Evolutionary conservation across 1,284 basidiomycete species (phyloP).

Genomic region (Anthracocystis walkeri): DNA sequence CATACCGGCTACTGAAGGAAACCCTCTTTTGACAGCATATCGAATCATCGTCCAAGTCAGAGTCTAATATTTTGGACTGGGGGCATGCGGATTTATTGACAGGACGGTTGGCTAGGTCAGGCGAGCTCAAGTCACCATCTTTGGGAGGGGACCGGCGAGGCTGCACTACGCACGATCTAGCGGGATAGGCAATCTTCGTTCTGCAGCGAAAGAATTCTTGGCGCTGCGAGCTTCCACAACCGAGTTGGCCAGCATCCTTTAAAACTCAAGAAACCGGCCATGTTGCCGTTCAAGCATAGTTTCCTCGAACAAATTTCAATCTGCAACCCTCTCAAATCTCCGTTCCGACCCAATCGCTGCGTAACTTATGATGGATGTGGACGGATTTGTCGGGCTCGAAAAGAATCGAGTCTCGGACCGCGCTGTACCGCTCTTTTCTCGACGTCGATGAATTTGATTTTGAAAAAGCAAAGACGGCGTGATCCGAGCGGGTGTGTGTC

Average conservation of each 20-base stretch:
- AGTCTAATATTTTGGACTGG: no score
- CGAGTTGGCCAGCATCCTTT: not conserved
- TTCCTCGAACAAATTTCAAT: not conserved
- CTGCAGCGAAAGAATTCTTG: not conserved
- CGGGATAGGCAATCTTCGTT: not conserved
- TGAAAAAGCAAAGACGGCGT: not conserved
- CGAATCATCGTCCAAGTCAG: no score
- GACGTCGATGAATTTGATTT: not conserved
- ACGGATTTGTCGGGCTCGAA: conserved; percentile 1
- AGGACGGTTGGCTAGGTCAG: no score
- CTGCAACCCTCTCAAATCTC: not conserved
- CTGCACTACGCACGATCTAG: no score
- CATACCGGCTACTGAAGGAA: no score
- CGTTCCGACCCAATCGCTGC: not conserved
- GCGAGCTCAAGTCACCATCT: no score
- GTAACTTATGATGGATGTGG: no score
- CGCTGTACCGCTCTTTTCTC: not conserved
- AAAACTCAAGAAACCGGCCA: not conserved
- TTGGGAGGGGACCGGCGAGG: no score
- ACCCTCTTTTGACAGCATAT: no score
- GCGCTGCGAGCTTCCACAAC: conserved; percentile 2
- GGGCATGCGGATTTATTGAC: no score
- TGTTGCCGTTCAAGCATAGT: not conserved
- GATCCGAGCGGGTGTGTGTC: not conserved
- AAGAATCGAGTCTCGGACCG: not conserved